A percentile compares a stretch with the other conserved stretches of the same genome.
phyloP scores from a whole-genome alignment of 1,284 basidiomycete species.

The Cutaneotrichosporon dermatis region DNA sequence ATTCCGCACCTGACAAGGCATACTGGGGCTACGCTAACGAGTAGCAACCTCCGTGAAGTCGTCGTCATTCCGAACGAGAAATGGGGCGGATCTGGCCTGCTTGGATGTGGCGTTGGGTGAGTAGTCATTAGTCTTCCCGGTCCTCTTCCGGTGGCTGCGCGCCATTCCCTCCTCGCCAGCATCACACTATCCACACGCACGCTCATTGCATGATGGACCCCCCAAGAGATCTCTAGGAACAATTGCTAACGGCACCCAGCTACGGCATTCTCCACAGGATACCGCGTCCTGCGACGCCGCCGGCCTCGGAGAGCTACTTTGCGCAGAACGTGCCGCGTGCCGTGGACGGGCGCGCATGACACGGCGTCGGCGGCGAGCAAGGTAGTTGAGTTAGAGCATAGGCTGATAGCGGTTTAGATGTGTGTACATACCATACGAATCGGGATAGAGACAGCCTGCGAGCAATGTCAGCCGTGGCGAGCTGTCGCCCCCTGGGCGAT shows the following conservation, averaged over 20 bases:
- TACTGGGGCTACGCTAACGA: background rate
- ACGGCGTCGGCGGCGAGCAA: background rate
- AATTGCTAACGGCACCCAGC: constrained; percentile 21
- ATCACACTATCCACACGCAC: too few species aligned
- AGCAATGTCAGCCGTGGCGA: too few species aligned
- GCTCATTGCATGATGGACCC: background rate
- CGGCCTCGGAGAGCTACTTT: constrained; percentile 28
- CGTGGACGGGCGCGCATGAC: constrained; percentile 9
- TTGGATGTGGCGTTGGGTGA: constrained; percentile 90
- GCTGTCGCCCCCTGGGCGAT: too few species aligned
- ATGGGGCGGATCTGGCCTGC: constrained; percentile 90
- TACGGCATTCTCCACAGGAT: constrained; percentile 82
- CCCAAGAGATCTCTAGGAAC: too few species aligned
- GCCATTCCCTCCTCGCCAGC: too few species aligned
- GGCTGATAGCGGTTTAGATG: background rate
- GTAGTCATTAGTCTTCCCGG: constrained; percentile 19
- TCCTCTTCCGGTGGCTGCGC: background rate
- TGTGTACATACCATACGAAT: background rate
- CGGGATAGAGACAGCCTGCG: too few species aligned
- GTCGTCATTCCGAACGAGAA: constrained; percentile 88
- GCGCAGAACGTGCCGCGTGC: background rate
- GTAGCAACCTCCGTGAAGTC: constrained; percentile 80
- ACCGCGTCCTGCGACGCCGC: constrained; percentile 54
- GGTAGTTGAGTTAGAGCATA: too few species aligned
- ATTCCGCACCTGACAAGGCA: constrained; percentile 1